These are phyloP conservation scores for Speleostelium caveatum DNA, from an alignment of 78 protist genomes.

Conservation along the genomic window DNA sequence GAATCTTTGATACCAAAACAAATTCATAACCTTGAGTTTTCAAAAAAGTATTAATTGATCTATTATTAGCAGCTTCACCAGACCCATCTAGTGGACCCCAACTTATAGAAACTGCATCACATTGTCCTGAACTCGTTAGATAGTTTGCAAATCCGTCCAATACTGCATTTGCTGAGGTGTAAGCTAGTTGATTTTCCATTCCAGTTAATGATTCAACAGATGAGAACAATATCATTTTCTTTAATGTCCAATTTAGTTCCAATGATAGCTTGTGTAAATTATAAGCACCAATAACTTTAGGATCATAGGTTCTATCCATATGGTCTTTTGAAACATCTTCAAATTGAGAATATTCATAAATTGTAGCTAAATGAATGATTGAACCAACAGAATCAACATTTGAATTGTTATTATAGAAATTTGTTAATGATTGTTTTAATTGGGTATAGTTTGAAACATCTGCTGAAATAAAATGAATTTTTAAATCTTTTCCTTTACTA, in stretches of 20 bases:
- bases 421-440: neutral
- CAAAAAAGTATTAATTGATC: conserved; percentile 13
- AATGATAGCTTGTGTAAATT: neutral
- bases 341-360: conserved; percentile 56
- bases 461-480: neutral
- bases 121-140: conserved; percentile 12
- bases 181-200: conserved; percentile 6
- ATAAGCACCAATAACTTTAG: conserved; percentile 41
- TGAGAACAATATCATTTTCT: conserved; percentile 1
- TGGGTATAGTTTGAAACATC: conserved; percentile 10
- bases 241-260: conserved; percentile 1
- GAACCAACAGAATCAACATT: conserved; percentile 43
- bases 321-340: neutral
- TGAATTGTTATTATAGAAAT: neutral
- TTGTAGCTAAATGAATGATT: conserved; percentile 77
- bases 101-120: neutral
- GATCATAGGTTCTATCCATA: conserved; percentile 9
- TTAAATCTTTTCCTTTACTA: neutral
- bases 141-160: conserved; percentile 17
- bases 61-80: conserved; percentile 42
- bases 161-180: conserved; percentile 11
- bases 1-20: conserved; percentile 13
- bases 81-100: conserved; percentile 30
- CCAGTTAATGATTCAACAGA: neutral
- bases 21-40: conserved; percentile 13